Percentiles rank a stretch among this genome's conserved stretches.
Evolutionary conservation across 805 yeast genomes (phyloP).

Genomic region (Clavispora phyllophila): DNA sequence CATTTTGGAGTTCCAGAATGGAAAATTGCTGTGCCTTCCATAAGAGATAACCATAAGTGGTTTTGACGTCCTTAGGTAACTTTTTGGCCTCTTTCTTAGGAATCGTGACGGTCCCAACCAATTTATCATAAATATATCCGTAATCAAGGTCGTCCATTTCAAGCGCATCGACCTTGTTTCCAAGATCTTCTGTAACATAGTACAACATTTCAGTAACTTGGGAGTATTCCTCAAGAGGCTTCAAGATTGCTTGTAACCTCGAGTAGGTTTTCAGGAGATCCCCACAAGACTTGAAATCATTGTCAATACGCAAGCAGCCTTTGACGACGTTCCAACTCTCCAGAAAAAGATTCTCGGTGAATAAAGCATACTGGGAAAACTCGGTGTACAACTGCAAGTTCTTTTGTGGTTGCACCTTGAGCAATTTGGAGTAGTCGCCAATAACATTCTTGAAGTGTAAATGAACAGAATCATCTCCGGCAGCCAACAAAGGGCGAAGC

Average conservation of each 20-base stretch:
- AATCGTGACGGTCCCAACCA: slow-evolving; percentile 19
- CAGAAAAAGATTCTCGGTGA: slow-evolving; percentile 48
- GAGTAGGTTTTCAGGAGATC: slow-evolving; percentile 48
- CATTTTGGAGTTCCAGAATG: slow-evolving; percentile 8
- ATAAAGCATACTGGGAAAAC: slow-evolving; percentile 33
- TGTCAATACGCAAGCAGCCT: slow-evolving; percentile 72
- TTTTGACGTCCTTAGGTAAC: slow-evolving; percentile 28
- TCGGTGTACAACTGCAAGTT: slow-evolving; percentile 21
- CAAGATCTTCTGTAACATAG: slow-evolving; percentile 4
- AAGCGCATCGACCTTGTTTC: slow-evolving; percentile 7
- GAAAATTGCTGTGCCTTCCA: slow-evolving; percentile 32
- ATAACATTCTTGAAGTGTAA: slow-evolving; percentile 1
- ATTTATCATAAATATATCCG: neutral
- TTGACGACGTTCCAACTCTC: slow-evolving; percentile 49
- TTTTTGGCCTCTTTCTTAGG: slow-evolving; percentile 22
- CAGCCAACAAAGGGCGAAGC: neutral
- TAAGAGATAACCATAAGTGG: slow-evolving; percentile 39
- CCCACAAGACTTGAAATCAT: slow-evolving; percentile 63
- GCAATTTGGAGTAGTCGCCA: slow-evolving; percentile 22
- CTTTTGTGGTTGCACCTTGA: slow-evolving; percentile 23
- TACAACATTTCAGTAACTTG: slow-evolving; percentile 25
- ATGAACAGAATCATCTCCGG: neutral
- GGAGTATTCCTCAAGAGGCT: slow-evolving; percentile 42
- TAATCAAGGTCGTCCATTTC: slow-evolving; percentile 7
- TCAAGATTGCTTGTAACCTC: slow-evolving; percentile 38